phyloP scores from a whole-genome alignment of 495 filamentous ascomycete genomes.

The Tricharina praecox region DNA sequence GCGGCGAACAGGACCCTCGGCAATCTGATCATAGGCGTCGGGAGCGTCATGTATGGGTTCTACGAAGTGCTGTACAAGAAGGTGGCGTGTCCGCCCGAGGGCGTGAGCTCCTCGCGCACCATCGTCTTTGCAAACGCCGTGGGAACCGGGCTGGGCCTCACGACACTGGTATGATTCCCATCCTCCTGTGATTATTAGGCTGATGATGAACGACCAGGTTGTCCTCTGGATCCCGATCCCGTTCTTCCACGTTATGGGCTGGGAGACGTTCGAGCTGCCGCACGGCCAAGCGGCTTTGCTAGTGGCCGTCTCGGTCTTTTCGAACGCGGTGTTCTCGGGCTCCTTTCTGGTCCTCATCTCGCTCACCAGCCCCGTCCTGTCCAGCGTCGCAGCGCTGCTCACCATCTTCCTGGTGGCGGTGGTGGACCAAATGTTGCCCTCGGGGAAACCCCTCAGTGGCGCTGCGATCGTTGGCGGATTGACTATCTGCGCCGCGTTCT shows the following conservation, averaged over 20 bases:
- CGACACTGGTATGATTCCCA: constrained; percentile 42
- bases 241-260: constrained; percentile 55
- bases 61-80: constrained; percentile 96
- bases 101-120: constrained; percentile 56
- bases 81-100: constrained; percentile 80
- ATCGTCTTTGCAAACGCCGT: constrained; percentile 90
- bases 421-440: constrained; percentile 71
- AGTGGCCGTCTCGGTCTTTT: constrained; percentile 58
- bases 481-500: constrained; percentile 72
- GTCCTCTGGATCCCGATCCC: constrained; percentile 89
- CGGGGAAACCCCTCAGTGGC: constrained; percentile 51
- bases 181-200: not conserved
- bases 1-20: constrained; percentile 47
- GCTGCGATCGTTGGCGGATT: constrained; percentile 68
- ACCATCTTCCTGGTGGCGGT: constrained; percentile 94
- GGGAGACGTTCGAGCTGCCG: constrained; percentile 71
- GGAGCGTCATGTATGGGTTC: constrained; percentile 83
- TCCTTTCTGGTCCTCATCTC: constrained; percentile 83
- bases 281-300: constrained; percentile 59
- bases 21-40: constrained; percentile 84
- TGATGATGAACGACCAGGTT: no score
- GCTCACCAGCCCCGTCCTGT: constrained; percentile 80
- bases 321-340: constrained; percentile 85
- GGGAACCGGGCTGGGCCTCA: constrained; percentile 64
- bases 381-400: constrained; percentile 74